Evolutionary conservation across 305 asterid genomes (phyloP).

Genomic region (Fraxinus angustifolia): DNA sequence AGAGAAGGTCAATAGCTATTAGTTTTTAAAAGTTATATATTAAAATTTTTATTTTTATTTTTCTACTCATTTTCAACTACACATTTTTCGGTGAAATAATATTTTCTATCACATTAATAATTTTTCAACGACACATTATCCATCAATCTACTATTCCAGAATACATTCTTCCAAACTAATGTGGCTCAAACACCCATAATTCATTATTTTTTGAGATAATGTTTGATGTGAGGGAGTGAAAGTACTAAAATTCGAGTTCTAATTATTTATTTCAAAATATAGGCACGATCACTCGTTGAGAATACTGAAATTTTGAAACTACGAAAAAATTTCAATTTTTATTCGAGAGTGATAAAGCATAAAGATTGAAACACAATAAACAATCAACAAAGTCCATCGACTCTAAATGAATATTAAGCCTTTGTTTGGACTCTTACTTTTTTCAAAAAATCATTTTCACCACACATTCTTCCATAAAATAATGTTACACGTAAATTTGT

Average conservation of each 20-base stretch:
- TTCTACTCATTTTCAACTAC: no score
- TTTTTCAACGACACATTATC: no score
- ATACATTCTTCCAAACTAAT: no score
- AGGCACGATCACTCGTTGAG: not conserved
- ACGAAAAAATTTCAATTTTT: not conserved
- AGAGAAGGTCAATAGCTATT: not conserved
- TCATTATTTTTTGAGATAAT: not conserved
- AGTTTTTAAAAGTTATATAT: not conserved
- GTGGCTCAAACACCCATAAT: not conserved
- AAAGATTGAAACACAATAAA: not conserved
- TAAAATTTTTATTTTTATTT: no score
- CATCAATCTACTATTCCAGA: no score
- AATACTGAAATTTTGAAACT: not conserved
- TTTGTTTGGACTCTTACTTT: not conserved
- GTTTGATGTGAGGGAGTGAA: not conserved
- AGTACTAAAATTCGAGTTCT: not conserved
- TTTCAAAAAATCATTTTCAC: not conserved
- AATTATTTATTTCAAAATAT: not conserved
- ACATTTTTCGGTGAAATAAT: no score
- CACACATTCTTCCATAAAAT: not conserved
- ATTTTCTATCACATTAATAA: no score
- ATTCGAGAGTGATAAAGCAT: not conserved
- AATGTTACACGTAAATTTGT: no score
- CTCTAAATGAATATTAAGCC: not conserved
- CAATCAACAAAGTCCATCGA: not conserved